Evolutionary conservation across 495 filamentous ascomycete species (phyloP), one percentile per base, ranked within the genome.

Genomic region (Lophiotrema nucula): DNA sequence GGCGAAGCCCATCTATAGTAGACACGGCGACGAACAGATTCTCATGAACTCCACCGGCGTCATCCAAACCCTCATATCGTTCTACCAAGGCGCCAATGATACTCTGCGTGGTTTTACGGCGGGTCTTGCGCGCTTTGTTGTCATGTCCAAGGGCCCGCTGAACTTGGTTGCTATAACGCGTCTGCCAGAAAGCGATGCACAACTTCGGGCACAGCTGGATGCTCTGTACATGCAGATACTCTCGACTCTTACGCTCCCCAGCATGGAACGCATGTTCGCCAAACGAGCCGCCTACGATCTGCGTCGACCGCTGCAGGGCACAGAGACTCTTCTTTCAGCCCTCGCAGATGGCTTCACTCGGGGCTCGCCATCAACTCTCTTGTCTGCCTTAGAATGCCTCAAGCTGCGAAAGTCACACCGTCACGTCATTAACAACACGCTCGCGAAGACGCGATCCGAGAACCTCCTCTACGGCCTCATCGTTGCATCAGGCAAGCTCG

Each of bases 181-280:
- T 55, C 82, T 97, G 55, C 82, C 86, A n/a, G 95, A 99, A 69
- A 96, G 86, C 62, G 91, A 96, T 62, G 71, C 78, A 11, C 90
- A 97, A 70, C 83, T 99, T 23, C 81, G 88, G 44, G 79, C 83
- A 38, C 95, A 99, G 71, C 83, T 99, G 11, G 90, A 96, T 57
- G 90, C 92, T 16, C 74, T 99, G 53, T 97, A 99, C 72, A 96
- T 95, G 86, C 95, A 99, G 71, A 95, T 99, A 38, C 72, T 97
- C 31, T 97, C 93, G 11, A 97, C 95, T 0, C 73, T 99, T 44
- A 99, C 95, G 0, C 81, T 97, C 10, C 90, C 93, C 1, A 87
- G 82, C n/a, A 77, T 99, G 45, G 89, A 84, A 38, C 85, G 88
- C 65, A 85, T 97, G 27, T 99, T 99, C 68, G 87, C 86, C 13